phyloP scores from a whole-genome alignment of 257 asterid genomes.

The Salvia rosmarinus region DNA sequence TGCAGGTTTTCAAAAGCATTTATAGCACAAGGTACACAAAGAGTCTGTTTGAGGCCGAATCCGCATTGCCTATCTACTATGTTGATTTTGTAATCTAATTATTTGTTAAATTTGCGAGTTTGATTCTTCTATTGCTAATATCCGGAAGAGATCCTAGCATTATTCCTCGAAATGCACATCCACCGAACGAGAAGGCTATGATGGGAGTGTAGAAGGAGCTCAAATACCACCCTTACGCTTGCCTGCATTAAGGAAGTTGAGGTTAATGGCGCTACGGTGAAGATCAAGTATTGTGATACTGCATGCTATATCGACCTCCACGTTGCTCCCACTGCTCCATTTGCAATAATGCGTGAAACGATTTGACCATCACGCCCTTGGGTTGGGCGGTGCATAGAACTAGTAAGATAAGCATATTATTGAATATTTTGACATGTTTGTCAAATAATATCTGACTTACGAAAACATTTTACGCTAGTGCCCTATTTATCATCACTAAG shows the following conservation, averaged over 20 bases:
- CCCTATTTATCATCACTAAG: neutral
- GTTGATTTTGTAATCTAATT: neutral
- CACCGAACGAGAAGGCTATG: slow-evolving; percentile 97
- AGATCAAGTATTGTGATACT: slow-evolving; percentile 91
- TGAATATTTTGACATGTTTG: neutral
- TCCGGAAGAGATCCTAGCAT: slow-evolving; percentile 99
- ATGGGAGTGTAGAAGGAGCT: slow-evolving; percentile 71
- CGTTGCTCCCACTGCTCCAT: slow-evolving; percentile 99
- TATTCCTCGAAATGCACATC: slow-evolving; percentile 90
- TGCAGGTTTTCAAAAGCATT: slow-evolving; percentile 6
- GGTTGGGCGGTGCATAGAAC: slow-evolving; percentile 98
- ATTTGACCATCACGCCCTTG: slow-evolving; percentile 99
- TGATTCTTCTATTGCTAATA: slow-evolving; percentile 84
- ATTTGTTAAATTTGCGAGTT: slow-evolving; percentile 52
- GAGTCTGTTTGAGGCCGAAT: slow-evolving; percentile 8
- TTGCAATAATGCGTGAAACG: slow-evolving; percentile 96
- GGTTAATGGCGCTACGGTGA: slow-evolving; percentile 80
- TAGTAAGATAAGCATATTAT: slow-evolving; percentile 53
- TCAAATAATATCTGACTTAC: neutral
- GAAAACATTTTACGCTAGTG: neutral
- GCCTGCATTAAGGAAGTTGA: slow-evolving; percentile 90
- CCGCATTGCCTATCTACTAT: neutral
- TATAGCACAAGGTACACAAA: neutral
- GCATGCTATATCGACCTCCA: slow-evolving; percentile 98
- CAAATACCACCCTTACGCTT: slow-evolving; percentile 91